phyloP scores from a whole-genome alignment of 2,329 filamentous ascomycete species.

The Juglanconis sp. region DNA sequence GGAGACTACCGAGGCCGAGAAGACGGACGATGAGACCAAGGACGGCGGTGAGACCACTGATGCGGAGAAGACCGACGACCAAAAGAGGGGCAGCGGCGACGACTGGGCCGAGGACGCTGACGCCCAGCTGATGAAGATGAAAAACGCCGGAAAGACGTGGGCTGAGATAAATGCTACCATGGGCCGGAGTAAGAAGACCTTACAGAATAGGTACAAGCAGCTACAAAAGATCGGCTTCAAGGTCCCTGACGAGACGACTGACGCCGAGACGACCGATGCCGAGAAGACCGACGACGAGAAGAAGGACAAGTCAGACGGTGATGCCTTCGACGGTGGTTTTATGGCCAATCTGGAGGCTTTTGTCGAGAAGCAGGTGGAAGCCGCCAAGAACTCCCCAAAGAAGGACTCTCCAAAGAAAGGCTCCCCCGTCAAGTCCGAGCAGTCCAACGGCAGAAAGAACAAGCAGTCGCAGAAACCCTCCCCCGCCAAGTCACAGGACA shows the following conservation, averaged over 20 bases:
- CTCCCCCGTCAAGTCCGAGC: not conserved
- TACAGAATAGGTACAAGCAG: too few relatives aligned
- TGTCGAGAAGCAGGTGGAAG: not conserved
- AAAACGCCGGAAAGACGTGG: too few relatives aligned
- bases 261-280: not conserved
- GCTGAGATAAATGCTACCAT: too few relatives aligned
- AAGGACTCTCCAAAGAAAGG: too few relatives aligned
- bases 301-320: not conserved
- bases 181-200: too few relatives aligned
- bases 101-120: not conserved
- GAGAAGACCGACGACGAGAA: not conserved
- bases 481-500: too few relatives aligned
- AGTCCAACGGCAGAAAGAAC: not conserved
- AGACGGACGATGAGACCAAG: constrained; percentile 7
- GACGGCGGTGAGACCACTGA: not conserved
- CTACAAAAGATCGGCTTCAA: too few relatives aligned
- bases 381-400: not conserved
- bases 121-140: too few relatives aligned
- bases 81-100: not conserved
- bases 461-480: not conserved
- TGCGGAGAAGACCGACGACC: not conserved
- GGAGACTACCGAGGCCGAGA: not conserved
- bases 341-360: too few relatives aligned
- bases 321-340: too few relatives aligned
- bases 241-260: not conserved